These are phyloP conservation scores for Backusella circina DNA, from an alignment of 192 early-diverging fungal species.

Conservation along the genomic window DNA sequence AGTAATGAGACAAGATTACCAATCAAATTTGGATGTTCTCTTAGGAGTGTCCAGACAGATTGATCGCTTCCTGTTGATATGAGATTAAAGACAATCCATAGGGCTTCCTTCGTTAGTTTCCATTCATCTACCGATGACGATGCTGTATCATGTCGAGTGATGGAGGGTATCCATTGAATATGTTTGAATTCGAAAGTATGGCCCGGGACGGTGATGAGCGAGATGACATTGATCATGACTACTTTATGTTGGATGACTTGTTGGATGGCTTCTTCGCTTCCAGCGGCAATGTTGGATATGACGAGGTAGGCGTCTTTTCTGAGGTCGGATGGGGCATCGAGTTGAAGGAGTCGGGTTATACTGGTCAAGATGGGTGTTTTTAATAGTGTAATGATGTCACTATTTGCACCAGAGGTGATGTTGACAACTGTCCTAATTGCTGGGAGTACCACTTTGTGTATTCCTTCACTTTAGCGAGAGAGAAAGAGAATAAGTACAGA, in stretches of 20 bases:
- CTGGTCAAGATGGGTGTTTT: background rate
- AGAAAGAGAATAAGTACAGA: background rate
- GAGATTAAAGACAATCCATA: slow-evolving; percentile 30
- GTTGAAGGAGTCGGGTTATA: background rate
- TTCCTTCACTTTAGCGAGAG: background rate
- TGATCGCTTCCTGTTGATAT: slow-evolving; percentile 19
- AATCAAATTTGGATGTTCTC: slow-evolving; percentile 10
- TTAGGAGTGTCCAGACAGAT: slow-evolving; percentile 14
- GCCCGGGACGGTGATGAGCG: slow-evolving; percentile 19
- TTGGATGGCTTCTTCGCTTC: slow-evolving; percentile 15
- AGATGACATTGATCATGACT: slow-evolving; percentile 21
- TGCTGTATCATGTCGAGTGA: slow-evolving; percentile 4
- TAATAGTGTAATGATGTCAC: slow-evolving; percentile 10
- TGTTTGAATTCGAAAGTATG: background rate
- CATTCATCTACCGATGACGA: slow-evolving; percentile 25
- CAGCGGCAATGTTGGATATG: slow-evolving; percentile 28
- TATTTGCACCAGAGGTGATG: slow-evolving; percentile 34
- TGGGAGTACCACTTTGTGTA: background rate
- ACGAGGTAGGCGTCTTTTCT: slow-evolving; percentile 28
- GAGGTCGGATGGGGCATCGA: background rate
- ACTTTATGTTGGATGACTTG: slow-evolving; percentile 3
- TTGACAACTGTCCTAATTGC: slow-evolving; percentile 30
- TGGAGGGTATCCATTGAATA: background rate
- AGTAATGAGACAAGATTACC: slow-evolving; percentile 7
- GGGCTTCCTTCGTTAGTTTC: slow-evolving; percentile 31